A percentile compares a stretch with the other conserved stretches of the same genome.
phyloP scores from a whole-genome alignment of 805 yeast genomes.

The Candida nanaspora region DNA sequence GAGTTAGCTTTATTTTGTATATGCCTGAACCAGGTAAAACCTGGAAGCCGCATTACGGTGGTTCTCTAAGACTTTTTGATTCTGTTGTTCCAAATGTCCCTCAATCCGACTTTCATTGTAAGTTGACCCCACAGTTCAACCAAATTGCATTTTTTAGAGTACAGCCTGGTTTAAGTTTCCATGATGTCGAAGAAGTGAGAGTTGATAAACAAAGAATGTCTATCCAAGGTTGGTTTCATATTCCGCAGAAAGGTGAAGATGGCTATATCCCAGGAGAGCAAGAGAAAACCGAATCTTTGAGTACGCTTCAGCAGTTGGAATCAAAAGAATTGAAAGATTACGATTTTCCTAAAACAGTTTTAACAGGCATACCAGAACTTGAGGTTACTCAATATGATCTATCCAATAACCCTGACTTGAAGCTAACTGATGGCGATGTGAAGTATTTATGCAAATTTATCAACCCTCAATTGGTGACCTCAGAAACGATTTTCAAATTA shows the following conservation, averaged over 20 bases:
- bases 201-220: constrained; percentile 87
- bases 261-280: constrained; percentile 83
- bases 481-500: constrained; percentile 33
- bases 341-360: constrained; percentile 67
- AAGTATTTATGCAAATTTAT: constrained; percentile 47
- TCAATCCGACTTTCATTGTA: constrained; percentile 58
- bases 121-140: constrained; percentile 87
- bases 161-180: constrained; percentile 94
- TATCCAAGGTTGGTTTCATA: constrained; percentile 98
- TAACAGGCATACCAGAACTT: constrained; percentile 17
- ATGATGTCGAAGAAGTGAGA: constrained; percentile 95
- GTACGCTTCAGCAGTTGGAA: constrained; percentile 75
- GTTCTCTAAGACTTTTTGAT: constrained; percentile 81
- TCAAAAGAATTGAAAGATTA: constrained; percentile 68
- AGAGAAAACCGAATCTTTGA: constrained; percentile 63
- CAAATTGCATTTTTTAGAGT: constrained; percentile 95
- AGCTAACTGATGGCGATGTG: constrained; percentile 34
- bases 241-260: constrained; percentile 88
- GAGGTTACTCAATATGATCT: constrained; percentile 16
- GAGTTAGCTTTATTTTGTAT: constrained; percentile 88
- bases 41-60: constrained; percentile 94
- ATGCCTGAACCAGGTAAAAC: constrained; percentile 84
- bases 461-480: constrained; percentile 42
- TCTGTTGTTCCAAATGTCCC: constrained; percentile 89
- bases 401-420: constrained; percentile 11